Evolutionary conservation across 2,329 filamentous ascomycete genomes (phyloP), one percentile per base, ranked within the genome.

Genomic region (Diaporthe citrichinensis): DNA sequence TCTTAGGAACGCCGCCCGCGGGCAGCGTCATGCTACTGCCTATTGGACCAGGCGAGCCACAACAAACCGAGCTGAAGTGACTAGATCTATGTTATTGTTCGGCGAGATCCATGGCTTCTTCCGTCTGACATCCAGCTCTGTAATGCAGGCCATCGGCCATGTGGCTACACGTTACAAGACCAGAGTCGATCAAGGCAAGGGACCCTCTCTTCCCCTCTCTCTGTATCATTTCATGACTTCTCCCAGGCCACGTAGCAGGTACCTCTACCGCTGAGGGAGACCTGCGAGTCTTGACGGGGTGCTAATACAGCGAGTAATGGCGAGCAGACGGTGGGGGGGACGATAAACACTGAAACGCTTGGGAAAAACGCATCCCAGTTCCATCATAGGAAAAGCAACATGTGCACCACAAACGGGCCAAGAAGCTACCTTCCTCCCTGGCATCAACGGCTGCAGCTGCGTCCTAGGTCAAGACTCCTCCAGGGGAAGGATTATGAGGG

Each of bases 21-120:
- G 46, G 5, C 23, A 68, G 17, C 44, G 46, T 25, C 44, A 17
- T 3, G 7, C 44, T 4, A 17, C 12, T 15, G 23, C 44, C 62
- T 20, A 17, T 36, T 49, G 31, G 44, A 6, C 23, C 62, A 51
- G 34, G 46, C 15, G 44, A 68, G 62, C 46, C 62, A 68, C 44
- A 20, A n/a, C 7, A 20, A 15, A 14, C 20, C 20, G 31, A 53
- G 31, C 44, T 68, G 49, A 39, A 8, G 6, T 53, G 12, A 10
- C 25, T 65, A 28, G n/a, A 44, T 65, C 62, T 36, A 12, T 51
- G 17, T 17, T 31, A 31, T 20, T 31, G 14, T 6, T 36, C 31
- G 62, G 44, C 46, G 46, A 51, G 23, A 53, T 39, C 31, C 46
- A 41, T 39, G 65, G 65, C 46, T 39, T 68, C 31, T 31, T 53